Base-by-base conservation (phyloP, 495 filamentous ascomycete genomes). In the Penicillium lividum region DNA sequence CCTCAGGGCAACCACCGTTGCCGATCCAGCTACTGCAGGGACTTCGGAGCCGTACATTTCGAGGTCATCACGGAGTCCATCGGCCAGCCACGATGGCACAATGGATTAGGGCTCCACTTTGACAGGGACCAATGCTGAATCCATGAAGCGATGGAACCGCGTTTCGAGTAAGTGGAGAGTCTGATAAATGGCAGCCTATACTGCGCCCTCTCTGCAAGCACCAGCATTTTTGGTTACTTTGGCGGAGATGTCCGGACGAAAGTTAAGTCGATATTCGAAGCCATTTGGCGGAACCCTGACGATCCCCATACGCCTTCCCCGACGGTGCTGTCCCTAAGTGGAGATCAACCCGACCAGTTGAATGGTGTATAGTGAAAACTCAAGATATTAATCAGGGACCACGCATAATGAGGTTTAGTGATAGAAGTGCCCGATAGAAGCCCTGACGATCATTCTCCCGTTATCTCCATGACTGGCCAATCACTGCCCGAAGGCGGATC, bases 31-130 rank as follows among this genome's bases (percentile, higher is more conserved):
- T 49, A 5, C 53, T 61, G 34, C 52, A 67, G 42, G 33, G 58
- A 54, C 52, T 11, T 50, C 13, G 46, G 54, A 18, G 22, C 42
- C 31, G 45, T 47, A 60, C 59, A 63, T 45, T 49, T 62, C 33
- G 53, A 62, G 58, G 66, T 66, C 62, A 38, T 60, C 62, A 59
- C 60, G 60, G 65, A 63, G 45, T 55, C 65, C 62, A 70, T 66
- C 67, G 62, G 62, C 55, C 62, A 63, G 59, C 51, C 53, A 63
- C 55, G 57, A 55, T 38, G 45, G 27, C 22, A 52, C 55, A 34
- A 59, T 62, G 61, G 59, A 60, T 6, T 16, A 49, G 5, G 48
- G 53, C 40, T 47, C 65, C 65, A 63, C 63, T 57, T 18, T 28
- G 25, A 6, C 36, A 56, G 47, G 48, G 44, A 43, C 36, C 49